Evolutionary conservation across 306 rosid genomes (phyloP).

Genomic region (Lathyrus tuberosus): DNA sequence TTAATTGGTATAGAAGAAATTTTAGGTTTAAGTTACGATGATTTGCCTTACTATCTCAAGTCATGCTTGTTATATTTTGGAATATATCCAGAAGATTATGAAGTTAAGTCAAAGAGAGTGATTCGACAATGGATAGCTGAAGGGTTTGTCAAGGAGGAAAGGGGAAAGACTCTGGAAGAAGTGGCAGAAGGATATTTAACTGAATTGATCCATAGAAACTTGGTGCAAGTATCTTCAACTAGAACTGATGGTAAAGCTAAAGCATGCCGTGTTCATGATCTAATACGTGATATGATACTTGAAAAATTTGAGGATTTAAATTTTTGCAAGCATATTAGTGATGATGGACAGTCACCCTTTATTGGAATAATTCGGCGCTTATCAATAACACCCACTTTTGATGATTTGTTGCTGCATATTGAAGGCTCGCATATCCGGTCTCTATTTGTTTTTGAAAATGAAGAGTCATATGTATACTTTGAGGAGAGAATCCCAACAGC

Average conservation of each 20-base stretch:
- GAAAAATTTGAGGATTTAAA: neutral
- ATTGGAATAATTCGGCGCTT: neutral
- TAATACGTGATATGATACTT: neutral
- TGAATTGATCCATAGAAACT: neutral
- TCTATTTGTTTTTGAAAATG: neutral
- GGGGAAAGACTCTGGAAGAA: neutral
- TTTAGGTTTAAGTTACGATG: neutral
- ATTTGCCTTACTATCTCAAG: slow-evolving; percentile 2
- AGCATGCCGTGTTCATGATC: neutral
- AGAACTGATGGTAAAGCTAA: neutral
- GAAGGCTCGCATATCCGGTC: neutral
- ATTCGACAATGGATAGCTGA: neutral
- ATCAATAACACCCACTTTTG: neutral
- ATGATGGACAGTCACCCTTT: neutral
- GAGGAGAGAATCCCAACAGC: neutral
- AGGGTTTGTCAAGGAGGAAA: neutral
- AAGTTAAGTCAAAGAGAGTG: neutral
- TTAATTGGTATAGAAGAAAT: neutral
- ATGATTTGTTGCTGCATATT: neutral
- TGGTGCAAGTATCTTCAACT: neutral
- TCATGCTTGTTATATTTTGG: neutral
- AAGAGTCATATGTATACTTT: neutral
- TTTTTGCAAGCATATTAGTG: neutral
- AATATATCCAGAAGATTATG: neutral
- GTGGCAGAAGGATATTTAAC: neutral